These are phyloP conservation scores for Astrocystis sublimbata DNA, from an alignment of 495 filamentous ascomycete species.

Conservation along the genomic window DNA sequence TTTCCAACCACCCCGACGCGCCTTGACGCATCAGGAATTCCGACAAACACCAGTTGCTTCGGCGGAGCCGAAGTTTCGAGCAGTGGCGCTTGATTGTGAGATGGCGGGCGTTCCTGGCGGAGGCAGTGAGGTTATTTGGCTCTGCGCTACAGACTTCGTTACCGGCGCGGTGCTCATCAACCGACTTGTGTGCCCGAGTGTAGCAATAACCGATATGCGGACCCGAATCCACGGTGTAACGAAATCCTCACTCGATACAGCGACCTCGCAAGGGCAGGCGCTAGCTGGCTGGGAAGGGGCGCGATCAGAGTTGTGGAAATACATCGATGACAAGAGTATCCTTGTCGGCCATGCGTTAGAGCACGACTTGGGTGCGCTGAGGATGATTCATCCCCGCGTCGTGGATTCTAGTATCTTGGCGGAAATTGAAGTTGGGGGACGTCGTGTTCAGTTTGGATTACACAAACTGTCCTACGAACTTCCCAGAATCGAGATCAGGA, in stretches of 20 bases:
- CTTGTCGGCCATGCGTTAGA: slow-evolving; percentile 25
- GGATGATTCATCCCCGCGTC: slow-evolving; percentile 23
- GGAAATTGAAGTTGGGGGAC: slow-evolving; percentile 3
- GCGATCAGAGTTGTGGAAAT: slow-evolving; percentile 22
- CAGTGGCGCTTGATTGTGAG: slow-evolving; percentile 23
- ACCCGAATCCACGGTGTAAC: slow-evolving; percentile 24
- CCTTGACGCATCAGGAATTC: slow-evolving; percentile 14
- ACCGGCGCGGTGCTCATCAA: slow-evolving; percentile 23
- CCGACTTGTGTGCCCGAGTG: slow-evolving; percentile 16
- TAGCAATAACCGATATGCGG: slow-evolving; percentile 17
- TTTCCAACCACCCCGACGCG: slow-evolving; percentile 18
- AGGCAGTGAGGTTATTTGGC: slow-evolving; percentile 20
- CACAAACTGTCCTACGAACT: slow-evolving; percentile 19
- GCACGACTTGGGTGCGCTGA: slow-evolving; percentile 24
- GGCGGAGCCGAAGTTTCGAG: slow-evolving; percentile 18
- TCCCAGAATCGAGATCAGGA: slow-evolving; percentile 19
- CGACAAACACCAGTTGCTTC: slow-evolving; percentile 13
- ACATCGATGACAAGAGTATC: slow-evolving; percentile 20
- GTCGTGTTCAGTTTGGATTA: slow-evolving; percentile 16
- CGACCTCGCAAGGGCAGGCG: slow-evolving; percentile 17
- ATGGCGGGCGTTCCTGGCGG: slow-evolving; percentile 21
- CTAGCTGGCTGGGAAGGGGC: slow-evolving; percentile 22
- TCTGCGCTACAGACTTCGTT: slow-evolving; percentile 23
- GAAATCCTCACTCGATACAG: slow-evolving; percentile 17
- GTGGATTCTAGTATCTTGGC: slow-evolving; percentile 25